phyloP scores from a whole-genome alignment of 352 stramenopile species.

The Phytophthora multivora region DNA sequence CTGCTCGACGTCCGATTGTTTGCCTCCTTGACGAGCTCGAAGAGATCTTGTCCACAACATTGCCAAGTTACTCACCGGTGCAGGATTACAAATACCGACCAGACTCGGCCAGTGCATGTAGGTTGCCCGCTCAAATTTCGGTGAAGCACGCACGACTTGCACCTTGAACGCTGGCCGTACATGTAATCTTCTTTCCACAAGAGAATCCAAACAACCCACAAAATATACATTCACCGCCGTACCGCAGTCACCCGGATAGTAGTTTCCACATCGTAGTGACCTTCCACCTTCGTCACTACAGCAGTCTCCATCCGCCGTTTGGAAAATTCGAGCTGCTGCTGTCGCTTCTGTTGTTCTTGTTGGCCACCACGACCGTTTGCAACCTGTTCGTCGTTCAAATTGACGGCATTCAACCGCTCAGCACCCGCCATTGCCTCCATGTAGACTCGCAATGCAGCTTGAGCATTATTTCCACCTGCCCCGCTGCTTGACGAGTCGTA shows the following conservation, averaged over 20 bases:
- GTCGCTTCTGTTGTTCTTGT: conserved; percentile 41
- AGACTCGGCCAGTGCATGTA: neutral
- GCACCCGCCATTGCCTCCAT: conserved; percentile 47
- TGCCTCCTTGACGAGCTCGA: conserved; percentile 3
- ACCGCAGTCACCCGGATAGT: conserved; percentile 19
- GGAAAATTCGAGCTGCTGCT: conserved; percentile 64
- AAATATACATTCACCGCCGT: conserved; percentile 23
- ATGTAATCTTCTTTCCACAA: neutral
- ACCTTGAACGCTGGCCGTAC: neutral
- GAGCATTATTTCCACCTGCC: neutral
- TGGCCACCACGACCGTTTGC: neutral
- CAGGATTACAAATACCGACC: too few species aligned
- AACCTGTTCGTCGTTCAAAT: conserved; percentile 38
- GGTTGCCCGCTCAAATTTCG: conserved; percentile 17
- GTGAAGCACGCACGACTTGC: conserved; percentile 14
- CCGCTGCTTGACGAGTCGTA: neutral
- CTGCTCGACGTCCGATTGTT: conserved; percentile 21
- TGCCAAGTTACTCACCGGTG: conserved; percentile 17
- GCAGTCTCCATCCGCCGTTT: conserved; percentile 57
- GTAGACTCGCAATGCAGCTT: conserved; percentile 37
- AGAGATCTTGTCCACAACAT: conserved; percentile 16
- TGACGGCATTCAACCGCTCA: conserved; percentile 69
- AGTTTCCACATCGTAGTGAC: conserved; percentile 32
- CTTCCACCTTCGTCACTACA: conserved; percentile 31
- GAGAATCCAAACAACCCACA: conserved; percentile 2